These are phyloP conservation scores for Echinochloa phyllopogon DNA, from an alignment of 176 grass and related monocot genomes.

Conservation along the genomic window DNA sequence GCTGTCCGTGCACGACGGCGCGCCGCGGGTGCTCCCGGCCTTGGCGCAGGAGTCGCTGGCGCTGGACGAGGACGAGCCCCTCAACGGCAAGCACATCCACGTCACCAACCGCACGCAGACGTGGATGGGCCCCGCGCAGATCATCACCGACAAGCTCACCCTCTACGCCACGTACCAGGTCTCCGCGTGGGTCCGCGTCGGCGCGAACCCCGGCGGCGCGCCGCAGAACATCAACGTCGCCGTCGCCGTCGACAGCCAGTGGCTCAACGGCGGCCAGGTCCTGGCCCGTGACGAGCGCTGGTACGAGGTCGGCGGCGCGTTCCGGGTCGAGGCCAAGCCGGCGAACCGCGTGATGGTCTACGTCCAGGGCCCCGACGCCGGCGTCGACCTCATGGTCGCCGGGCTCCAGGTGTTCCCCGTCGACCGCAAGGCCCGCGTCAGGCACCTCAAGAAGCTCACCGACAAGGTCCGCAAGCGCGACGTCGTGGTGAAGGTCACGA, in stretches of 20 bases:
- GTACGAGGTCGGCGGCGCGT: constrained; percentile 84
- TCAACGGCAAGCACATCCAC: constrained; percentile 80
- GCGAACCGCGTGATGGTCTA: constrained; percentile 63
- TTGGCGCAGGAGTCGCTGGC: constrained; percentile 71
- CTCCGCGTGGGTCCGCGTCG: constrained; percentile 78
- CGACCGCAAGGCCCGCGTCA: constrained; percentile 54
- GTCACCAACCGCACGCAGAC: constrained; percentile 73
- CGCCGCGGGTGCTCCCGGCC: constrained; percentile 63
- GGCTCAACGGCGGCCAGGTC: constrained; percentile 79
- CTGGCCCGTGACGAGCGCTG: constrained; percentile 69
- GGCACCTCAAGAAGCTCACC: constrained; percentile 63
- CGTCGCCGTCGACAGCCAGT: constrained; percentile 66
- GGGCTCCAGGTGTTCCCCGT: constrained; percentile 84
- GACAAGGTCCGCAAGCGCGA: constrained; percentile 79
- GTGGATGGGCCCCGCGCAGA: constrained; percentile 87
- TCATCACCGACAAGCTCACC: constrained; percentile 71
- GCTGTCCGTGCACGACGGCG: constrained; percentile 58
- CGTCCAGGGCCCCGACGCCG: constrained; percentile 67
- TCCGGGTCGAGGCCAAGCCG: constrained; percentile 68
- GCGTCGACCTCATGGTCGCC: constrained; percentile 88
- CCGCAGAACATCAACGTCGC: constrained; percentile 63
- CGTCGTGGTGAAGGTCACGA: constrained; percentile 64
- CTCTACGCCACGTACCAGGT: constrained; percentile 82
- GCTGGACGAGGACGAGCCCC: constrained; percentile 45
- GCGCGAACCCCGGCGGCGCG: constrained; percentile 23